Conservation (phyloP, 2,329 filamentous ascomycete species). For the Metarhizium rileyi region DNA sequence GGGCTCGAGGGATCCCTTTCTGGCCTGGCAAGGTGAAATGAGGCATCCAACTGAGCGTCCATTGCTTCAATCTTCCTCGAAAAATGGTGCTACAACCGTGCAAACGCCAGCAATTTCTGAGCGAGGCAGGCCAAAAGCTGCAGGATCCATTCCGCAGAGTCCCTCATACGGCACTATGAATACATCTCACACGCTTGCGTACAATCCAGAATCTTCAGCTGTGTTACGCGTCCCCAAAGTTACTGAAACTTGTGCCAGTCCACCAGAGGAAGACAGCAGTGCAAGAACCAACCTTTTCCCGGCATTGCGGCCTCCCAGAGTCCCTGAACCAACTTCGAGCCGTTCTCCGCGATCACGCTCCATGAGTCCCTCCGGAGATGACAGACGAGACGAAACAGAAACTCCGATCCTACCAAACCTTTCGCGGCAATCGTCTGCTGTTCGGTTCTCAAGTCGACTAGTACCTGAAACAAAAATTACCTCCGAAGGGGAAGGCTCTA, state of each 20-base stretch:
- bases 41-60: slow-evolving; percentile 12
- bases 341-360: slow-evolving; percentile 14
- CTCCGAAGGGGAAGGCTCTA: slow-evolving; percentile 46
- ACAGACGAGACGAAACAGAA: slow-evolving; percentile 11
- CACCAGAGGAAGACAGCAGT: not conserved
- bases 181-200: slow-evolving; percentile 12
- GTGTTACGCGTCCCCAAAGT: slow-evolving; percentile 9
- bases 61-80: slow-evolving; percentile 9
- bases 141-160: slow-evolving; percentile 7
- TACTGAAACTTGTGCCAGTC: slow-evolving; percentile 1
- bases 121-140: slow-evolving; percentile 8
- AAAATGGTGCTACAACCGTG: not conserved
- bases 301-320: slow-evolving; percentile 10
- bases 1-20: slow-evolving; percentile 14
- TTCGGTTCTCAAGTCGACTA: slow-evolving; percentile 62
- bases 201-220: slow-evolving; percentile 1
- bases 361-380: slow-evolving; percentile 15
- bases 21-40: slow-evolving; percentile 18
- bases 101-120: slow-evolving; percentile 11
- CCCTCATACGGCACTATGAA: slow-evolving; percentile 25
- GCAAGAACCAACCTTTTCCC: slow-evolving; percentile 14
- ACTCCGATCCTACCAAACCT: slow-evolving; percentile 33
- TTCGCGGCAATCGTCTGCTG: slow-evolving; percentile 41
- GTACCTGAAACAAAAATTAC: slow-evolving; percentile 61
- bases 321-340: slow-evolving; percentile 3